Evolutionary conservation across 106 monocot genomes (phyloP).

Genomic region (Phalaenopsis equestris): DNA sequence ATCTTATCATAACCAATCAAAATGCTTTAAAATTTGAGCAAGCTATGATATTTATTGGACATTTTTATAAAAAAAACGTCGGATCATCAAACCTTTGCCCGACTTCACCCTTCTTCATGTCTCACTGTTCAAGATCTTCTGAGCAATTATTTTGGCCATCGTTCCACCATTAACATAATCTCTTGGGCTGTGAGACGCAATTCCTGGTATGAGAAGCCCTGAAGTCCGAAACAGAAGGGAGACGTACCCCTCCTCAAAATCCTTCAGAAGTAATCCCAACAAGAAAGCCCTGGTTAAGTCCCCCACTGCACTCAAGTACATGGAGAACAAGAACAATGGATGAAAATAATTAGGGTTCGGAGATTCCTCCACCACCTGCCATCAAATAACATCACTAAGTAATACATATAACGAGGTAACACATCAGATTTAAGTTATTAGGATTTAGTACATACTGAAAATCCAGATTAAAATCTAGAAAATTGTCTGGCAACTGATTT

Average conservation of each 20-base stretch:
- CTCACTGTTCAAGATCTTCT: background rate
- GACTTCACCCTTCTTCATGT: background rate
- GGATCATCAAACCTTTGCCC: background rate
- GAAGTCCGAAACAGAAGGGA: constrained; percentile 22
- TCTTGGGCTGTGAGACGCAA: constrained; percentile 42
- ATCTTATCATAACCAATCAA: too few species aligned
- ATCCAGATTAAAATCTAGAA: too few species aligned
- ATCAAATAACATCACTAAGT: too few species aligned
- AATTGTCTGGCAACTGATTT: too few species aligned
- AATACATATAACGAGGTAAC: too few species aligned
- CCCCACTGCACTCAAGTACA: constrained; percentile 15
- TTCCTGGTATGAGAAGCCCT: constrained; percentile 18
- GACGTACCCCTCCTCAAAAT: constrained; percentile 14
- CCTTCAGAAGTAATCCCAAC: constrained; percentile 4
- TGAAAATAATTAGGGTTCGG: constrained; percentile 35
- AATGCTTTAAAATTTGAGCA: too few species aligned
- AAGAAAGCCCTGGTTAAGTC: constrained; percentile 26
- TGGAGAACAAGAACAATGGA: background rate
- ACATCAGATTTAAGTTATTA: too few species aligned
- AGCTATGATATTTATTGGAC: too few species aligned
- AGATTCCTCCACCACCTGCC: constrained; percentile 28
- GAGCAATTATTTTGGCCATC: constrained; percentile 10
- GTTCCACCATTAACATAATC: constrained; percentile 32
- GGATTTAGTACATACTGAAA: too few species aligned
- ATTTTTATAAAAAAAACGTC: too few species aligned